phyloP scores from a whole-genome alignment of 2,329 filamentous ascomycete genomes.

The Botrytis porri region DNA sequence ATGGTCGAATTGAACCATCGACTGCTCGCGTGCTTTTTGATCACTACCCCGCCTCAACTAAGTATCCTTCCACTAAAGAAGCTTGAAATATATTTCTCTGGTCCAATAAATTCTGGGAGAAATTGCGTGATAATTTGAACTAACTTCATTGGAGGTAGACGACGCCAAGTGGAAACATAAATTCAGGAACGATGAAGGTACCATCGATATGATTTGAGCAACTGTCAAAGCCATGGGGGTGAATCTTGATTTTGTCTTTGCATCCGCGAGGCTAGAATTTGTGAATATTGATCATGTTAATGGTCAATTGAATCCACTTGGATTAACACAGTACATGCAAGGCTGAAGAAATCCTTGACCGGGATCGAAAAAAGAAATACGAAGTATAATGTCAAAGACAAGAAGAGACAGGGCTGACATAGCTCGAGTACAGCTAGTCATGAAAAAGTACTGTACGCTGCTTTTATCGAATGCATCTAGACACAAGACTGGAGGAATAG shows the following conservation, averaged over 20 bases:
- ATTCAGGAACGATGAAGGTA: background rate
- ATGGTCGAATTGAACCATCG: conserved; percentile 3
- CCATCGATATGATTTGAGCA: conserved; percentile 8
- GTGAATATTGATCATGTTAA: conserved; percentile 6
- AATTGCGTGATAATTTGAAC: conserved; percentile 1
- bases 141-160: background rate
- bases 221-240: background rate
- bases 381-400: background rate
- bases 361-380: background rate
- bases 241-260: background rate
- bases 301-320: background rate
- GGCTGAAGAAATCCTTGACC: background rate
- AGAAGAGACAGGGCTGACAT: background rate
- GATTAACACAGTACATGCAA: conserved; percentile 14
- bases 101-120: background rate
- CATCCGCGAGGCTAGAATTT: conserved; percentile 5
- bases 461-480: background rate
- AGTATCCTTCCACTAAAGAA: background rate
- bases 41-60: background rate
- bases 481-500: background rate
- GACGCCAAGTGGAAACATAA: background rate
- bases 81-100: background rate
- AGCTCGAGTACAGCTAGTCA: background rate
- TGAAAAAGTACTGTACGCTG: background rate
- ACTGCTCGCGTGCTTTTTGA: background rate